phyloP scores from a whole-genome alignment of 768 basidiomycete genomes.

The Cantharellus cinnabarinus region DNA sequence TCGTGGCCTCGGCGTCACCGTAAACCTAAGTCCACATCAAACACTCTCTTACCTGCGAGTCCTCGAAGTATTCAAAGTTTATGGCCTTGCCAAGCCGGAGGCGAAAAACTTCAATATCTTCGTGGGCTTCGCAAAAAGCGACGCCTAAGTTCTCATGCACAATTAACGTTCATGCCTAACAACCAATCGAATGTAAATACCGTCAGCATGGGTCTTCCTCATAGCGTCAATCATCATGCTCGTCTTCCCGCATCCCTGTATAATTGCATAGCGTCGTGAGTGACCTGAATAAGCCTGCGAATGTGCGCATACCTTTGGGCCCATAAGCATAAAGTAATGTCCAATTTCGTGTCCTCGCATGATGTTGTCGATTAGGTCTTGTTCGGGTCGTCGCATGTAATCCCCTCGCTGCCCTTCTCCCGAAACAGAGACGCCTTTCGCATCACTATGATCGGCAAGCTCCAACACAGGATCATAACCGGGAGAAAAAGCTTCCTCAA shows the following conservation, averaged over 20 bases:
- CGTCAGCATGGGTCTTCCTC: conserved; percentile 46
- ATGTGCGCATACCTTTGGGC: conserved; percentile 36
- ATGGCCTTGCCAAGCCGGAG: conserved; percentile 69
- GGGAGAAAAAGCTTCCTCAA: conserved; percentile 53
- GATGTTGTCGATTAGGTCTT: conserved; percentile 56
- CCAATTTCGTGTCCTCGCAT: conserved; percentile 53
- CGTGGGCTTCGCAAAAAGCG: conserved; percentile 65
- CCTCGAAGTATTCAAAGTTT: conserved; percentile 73
- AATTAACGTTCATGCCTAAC: neutral
- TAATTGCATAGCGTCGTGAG: neutral
- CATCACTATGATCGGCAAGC: conserved; percentile 27
- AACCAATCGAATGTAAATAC: conserved; percentile 15
- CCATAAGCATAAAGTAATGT: conserved; percentile 57
- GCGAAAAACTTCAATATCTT: conserved; percentile 71
- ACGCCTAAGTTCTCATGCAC: conserved; percentile 16
- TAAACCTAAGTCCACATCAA: neutral
- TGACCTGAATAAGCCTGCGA: conserved; percentile 2
- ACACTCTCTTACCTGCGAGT: conserved; percentile 34
- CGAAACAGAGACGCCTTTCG: conserved; percentile 8
- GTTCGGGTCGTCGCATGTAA: conserved; percentile 51
- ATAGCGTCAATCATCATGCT: conserved; percentile 74
- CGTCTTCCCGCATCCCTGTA: conserved; percentile 58
- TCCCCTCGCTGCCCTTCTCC: conserved; percentile 15
- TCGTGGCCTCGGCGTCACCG: neutral
- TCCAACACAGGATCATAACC: conserved; percentile 76